Conservation (phyloP, 2,329 filamentous ascomycete species). For the Dothideomycetes sp. region DNA sequence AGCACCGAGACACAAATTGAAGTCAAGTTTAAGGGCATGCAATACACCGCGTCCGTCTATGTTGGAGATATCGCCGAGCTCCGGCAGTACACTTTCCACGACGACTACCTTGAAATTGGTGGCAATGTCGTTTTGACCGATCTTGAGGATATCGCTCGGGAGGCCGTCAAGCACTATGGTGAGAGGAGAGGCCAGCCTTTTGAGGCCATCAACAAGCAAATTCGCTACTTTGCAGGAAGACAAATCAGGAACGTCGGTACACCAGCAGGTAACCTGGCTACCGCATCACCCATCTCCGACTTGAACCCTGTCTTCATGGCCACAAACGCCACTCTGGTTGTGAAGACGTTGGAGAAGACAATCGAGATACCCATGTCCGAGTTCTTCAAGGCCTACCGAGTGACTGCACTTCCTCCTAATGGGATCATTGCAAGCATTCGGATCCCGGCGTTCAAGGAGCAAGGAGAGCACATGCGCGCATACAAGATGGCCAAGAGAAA, state of each 20-base stretch:
- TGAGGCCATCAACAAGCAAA: conserved; percentile 81
- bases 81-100: conserved; percentile 66
- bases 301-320: conserved; percentile 90
- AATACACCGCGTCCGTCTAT: conserved; percentile 81
- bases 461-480: conserved; percentile 73
- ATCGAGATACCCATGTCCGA: conserved; percentile 81
- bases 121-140: conserved; percentile 91
- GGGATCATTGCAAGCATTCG: conserved; percentile 77
- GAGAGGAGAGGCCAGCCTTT: conserved; percentile 64
- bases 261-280: conserved; percentile 85
- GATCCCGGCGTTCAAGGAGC: conserved; percentile 65
- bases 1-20: conserved; percentile 98
- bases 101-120: conserved; percentile 79
- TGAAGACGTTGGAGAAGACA: conserved; percentile 62
- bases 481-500: conserved; percentile 97
- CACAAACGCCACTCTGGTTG: conserved; percentile 68
- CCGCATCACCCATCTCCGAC: conserved; percentile 92
- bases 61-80: conserved; percentile 89
- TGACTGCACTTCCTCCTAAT: conserved; percentile 68
- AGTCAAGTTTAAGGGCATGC: conserved; percentile 91
- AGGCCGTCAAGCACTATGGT: conserved; percentile 73
- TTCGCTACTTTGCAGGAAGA: conserved; percentile 86
- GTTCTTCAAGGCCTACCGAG: conserved; percentile 88
- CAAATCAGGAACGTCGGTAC: conserved; percentile 98
- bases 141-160: conserved; percentile 70